phyloP scores from a whole-genome alignment of 176 grass and related monocot genomes.

The Triticum monococcum region DNA sequence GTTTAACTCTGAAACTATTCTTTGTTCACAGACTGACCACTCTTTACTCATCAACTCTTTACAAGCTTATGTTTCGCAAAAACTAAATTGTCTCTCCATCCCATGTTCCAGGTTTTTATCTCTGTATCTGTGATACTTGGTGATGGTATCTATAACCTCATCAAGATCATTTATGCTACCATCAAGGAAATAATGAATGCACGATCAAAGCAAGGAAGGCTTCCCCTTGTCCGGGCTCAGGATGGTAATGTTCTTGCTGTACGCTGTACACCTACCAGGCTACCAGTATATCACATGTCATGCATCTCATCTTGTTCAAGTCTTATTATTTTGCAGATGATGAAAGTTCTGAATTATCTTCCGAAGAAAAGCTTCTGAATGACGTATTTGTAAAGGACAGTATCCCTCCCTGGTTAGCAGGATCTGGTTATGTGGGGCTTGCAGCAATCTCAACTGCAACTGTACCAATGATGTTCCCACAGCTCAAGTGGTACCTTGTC shows the following conservation, averaged over 20 bases:
- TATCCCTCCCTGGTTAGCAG: slow-evolving; percentile 79
- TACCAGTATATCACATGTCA: slow-evolving; percentile 14
- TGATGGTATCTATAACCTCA: slow-evolving; percentile 91
- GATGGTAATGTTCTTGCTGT: slow-evolving; percentile 30
- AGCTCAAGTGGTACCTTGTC: slow-evolving; percentile 84
- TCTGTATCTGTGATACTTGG: slow-evolving; percentile 89
- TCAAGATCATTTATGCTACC: slow-evolving; percentile 79
- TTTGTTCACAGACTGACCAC: background rate
- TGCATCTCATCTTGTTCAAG: slow-evolving; percentile 23
- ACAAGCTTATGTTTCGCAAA: background rate
- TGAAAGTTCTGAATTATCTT: slow-evolving; percentile 45
- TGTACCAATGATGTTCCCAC: slow-evolving; percentile 80
- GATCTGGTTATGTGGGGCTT: slow-evolving; percentile 60
- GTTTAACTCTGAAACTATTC: background rate
- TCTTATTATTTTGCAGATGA: slow-evolving; percentile 39
- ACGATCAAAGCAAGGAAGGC: slow-evolving; percentile 38
- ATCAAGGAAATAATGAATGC: slow-evolving; percentile 71
- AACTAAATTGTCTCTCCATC: background rate
- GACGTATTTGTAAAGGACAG: slow-evolving; percentile 65
- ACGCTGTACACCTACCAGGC: background rate
- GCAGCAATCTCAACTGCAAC: slow-evolving; percentile 67
- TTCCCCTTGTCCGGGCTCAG: slow-evolving; percentile 45
- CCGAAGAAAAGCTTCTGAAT: slow-evolving; percentile 52
- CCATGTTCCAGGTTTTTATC: slow-evolving; percentile 67
- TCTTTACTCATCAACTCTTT: background rate